A percentile compares a stretch with the other conserved stretches of the same genome.
phyloP scores from a whole-genome alignment of 441 rosid genomes.

The Mallotus repandus region DNA sequence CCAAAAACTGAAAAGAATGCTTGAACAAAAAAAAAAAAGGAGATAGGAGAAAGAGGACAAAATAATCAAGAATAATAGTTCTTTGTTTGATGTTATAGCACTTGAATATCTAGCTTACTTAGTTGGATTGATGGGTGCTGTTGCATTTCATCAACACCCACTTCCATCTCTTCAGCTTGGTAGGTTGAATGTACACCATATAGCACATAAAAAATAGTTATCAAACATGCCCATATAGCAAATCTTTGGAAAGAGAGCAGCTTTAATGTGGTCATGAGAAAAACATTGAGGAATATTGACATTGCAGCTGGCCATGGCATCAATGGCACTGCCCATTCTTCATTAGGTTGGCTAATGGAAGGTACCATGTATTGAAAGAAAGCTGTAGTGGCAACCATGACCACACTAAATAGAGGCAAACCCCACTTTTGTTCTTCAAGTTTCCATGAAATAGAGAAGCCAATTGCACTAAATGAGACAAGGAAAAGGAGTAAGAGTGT shows the following conservation, averaged over 20 bases:
- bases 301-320: conserved; percentile 94
- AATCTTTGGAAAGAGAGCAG: conserved; percentile 56
- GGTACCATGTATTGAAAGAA: conserved; percentile 45
- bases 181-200: conserved; percentile 89
- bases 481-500: conserved; percentile 68
- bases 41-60: neutral
- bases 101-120: conserved; percentile 48
- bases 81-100: conserved; percentile 19
- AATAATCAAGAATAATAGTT: neutral
- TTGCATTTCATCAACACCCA: conserved; percentile 27
- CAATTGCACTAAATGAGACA: conserved; percentile 50
- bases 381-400: conserved; percentile 37
- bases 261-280: conserved; percentile 69
- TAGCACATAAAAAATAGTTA: conserved; percentile 63
- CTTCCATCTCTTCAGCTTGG: conserved; percentile 66
- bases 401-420: conserved; percentile 38
- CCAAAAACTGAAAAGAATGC: neutral
- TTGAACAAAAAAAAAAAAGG: neutral
- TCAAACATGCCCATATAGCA: conserved; percentile 68
- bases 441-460: conserved; percentile 72
- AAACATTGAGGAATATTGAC: conserved; percentile 69
- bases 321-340: conserved; percentile 69
- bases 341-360: conserved; percentile 20
- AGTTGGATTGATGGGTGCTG: conserved; percentile 38
- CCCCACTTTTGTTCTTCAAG: conserved; percentile 56